Base-by-base conservation (phyloP, 371 early-diverging fungal species). In the Vairimorpha necatrix region DNA sequence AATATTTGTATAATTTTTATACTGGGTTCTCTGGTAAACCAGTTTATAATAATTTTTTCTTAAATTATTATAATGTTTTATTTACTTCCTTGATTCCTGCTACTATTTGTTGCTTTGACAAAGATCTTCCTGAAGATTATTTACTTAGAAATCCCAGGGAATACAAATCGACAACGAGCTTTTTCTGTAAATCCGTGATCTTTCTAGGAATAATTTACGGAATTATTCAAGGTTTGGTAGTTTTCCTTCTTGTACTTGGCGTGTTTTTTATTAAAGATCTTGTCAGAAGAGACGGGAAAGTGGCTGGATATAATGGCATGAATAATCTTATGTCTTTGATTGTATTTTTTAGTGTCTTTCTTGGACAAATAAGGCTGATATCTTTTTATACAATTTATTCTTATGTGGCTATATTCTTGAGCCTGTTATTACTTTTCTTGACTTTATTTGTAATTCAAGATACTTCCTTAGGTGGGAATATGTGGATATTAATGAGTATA, bases 31-130 rank as follows among this genome's bases (percentile, higher is more conserved):
- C 82, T 18, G 86, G 84, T 26, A 78, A 70, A 22, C 80, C 83
- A 7, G 77, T 84, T 24, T 84, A 74, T 66, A 83, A 83, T 77
- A 69, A 66, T 67, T 74, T 77, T 48, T 84, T 84, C 60, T 63
- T 86, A 30, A 76, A 83, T 58, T 84, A 82, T 48, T 86, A 69
- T 68, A 86, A 86, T 63, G 39, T 82, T 18, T 69, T 86, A 1
- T 80, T 84, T 69, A 86, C 86, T 7, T 80, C 83, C 4, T 76
- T 83, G 4, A 76, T 86, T 39, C 83, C 86, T 2, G 50, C 84
- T 24, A 74, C 74, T 20, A 76, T 82, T 36, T 80, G 70, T 18
- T 66, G 84, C 13, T 86, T 86, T 69, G 79, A 83, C 50, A 75
- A 72, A 36, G 72, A 78, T 56, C 36, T 69, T 20, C 46, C 74